Percentiles rank a stretch among this genome's conserved stretches.
Evolutionary conservation across 345 rosid genomes (phyloP).

Genomic region (Populus simonii): DNA sequence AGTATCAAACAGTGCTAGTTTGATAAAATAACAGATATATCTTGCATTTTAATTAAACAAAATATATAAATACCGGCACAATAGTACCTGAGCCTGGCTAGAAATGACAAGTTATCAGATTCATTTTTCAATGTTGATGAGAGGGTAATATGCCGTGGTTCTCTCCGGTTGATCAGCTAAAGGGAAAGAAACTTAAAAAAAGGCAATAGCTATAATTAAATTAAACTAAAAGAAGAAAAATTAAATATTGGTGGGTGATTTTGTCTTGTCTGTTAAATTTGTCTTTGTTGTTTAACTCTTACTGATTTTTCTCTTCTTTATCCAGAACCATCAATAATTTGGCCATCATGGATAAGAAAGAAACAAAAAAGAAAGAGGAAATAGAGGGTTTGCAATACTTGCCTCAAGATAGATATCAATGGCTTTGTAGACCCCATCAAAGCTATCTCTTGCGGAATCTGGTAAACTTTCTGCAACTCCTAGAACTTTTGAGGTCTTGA

Average conservation of each 20-base stretch:
- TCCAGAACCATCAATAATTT: neutral
- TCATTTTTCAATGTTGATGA: neutral
- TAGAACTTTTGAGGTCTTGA: conserved; percentile 58
- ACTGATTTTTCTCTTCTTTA: neutral
- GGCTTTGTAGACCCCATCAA: conserved; percentile 76
- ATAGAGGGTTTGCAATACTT: conserved; percentile 7
- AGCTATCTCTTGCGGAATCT: conserved; percentile 65
- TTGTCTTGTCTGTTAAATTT: neutral
- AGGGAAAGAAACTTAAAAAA: neutral
- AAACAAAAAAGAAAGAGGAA: neutral
- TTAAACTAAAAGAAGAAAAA: neutral
- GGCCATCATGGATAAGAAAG: neutral
- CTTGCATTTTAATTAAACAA: no score
- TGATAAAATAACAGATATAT: no score
- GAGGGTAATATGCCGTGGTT: neutral
- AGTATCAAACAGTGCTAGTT: no score
- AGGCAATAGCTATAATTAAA: neutral
- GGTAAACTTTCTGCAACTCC: conserved; percentile 73
- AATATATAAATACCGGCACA: no score
- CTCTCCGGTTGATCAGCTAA: neutral
- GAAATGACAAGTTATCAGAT: neutral
- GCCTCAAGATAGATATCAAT: conserved; percentile 79
- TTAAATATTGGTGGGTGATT: neutral
- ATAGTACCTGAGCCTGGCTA: neutral
- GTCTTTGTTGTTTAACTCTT: neutral